Evolutionary conservation across 2,329 filamentous ascomycete genomes (phyloP).

Genomic region (Lanzia echinophila): DNA sequence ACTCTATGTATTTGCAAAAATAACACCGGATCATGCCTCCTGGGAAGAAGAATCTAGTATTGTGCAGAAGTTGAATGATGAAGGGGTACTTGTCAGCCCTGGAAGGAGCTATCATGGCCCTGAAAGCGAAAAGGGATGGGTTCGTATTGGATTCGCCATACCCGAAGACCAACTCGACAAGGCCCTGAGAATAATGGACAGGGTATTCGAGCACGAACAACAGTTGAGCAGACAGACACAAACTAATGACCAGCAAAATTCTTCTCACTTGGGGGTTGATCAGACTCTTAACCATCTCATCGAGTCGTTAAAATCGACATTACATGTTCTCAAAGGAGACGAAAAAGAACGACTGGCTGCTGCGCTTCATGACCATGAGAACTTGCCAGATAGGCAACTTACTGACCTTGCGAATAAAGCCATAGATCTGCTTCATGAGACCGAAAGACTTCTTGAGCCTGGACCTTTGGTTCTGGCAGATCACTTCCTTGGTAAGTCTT

Average conservation of each 20-base stretch:
- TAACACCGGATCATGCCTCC: not conserved
- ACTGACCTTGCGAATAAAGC: not conserved
- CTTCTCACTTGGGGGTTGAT: not conserved
- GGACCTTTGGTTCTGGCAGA: slow-evolving; percentile 9
- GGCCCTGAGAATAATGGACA: not conserved
- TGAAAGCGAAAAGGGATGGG: slow-evolving; percentile 8
- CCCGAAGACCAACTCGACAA: not conserved
- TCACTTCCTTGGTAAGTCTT: slow-evolving; percentile 10
- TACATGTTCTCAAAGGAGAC: not conserved
- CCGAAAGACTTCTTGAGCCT: slow-evolving; percentile 5
- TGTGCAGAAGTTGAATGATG: not conserved
- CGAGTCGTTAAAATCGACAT: not conserved
- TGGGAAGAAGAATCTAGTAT: slow-evolving; percentile 6
- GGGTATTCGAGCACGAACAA: not conserved
- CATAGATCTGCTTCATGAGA: slow-evolving; percentile 6
- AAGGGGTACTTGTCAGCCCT: slow-evolving; percentile 1
- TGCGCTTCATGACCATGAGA: not conserved
- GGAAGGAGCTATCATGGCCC: slow-evolving; percentile 1
- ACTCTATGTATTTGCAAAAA: slow-evolving; percentile 4
- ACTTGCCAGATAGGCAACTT: slow-evolving; percentile 5
- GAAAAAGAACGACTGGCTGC: not conserved
- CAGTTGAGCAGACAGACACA: not conserved
- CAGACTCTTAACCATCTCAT: not conserved
- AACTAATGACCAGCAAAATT: not conserved
- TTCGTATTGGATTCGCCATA: slow-evolving; percentile 7